Percentiles rank a stretch among this genome's conserved stretches.
Evolutionary conservation across 192 early-diverging fungal species (phyloP).

Genomic region (Entomortierella chlamydospora): DNA sequence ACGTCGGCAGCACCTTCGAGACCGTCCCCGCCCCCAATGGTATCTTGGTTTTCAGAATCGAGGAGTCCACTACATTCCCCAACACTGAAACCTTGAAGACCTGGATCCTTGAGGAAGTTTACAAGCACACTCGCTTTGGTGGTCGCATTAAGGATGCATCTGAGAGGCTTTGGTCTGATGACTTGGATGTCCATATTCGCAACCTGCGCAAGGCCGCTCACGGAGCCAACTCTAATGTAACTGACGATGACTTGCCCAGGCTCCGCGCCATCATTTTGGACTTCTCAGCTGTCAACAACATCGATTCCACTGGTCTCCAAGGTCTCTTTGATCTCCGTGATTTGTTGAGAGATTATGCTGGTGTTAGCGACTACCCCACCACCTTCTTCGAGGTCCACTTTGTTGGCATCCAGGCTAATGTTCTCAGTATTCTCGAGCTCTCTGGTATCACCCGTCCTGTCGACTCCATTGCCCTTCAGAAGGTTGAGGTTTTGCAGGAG

Average conservation of each 20-base stretch:
- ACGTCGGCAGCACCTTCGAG: conserved; percentile 20
- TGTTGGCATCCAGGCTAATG: conserved; percentile 49
- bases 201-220: conserved; percentile 42
- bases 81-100: conserved; percentile 62
- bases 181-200: conserved; percentile 48
- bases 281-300: conserved; percentile 78
- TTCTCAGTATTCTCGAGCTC: conserved; percentile 31
- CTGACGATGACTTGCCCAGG: conserved; percentile 59
- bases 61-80: conserved; percentile 77
- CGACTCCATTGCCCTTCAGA: conserved; percentile 29
- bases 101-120: conserved; percentile 65
- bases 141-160: conserved; percentile 58
- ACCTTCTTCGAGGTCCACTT: conserved; percentile 58
- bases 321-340: conserved; percentile 71
- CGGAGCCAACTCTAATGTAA: conserved; percentile 28
- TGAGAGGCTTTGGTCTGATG: conserved; percentile 72
- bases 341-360: conserved; percentile 50
- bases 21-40: conserved; percentile 65
- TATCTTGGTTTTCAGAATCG: conserved; percentile 76
- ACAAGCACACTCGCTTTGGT: conserved; percentile 57
- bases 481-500: conserved; percentile 37
- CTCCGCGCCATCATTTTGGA: conserved; percentile 85
- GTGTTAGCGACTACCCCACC: conserved; percentile 33
- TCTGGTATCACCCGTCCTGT: conserved; percentile 51
- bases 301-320: conserved; percentile 87